Evolutionary conservation across 2,329 filamentous ascomycete species (phyloP).

Genomic region (Penicillium sp.): DNA sequence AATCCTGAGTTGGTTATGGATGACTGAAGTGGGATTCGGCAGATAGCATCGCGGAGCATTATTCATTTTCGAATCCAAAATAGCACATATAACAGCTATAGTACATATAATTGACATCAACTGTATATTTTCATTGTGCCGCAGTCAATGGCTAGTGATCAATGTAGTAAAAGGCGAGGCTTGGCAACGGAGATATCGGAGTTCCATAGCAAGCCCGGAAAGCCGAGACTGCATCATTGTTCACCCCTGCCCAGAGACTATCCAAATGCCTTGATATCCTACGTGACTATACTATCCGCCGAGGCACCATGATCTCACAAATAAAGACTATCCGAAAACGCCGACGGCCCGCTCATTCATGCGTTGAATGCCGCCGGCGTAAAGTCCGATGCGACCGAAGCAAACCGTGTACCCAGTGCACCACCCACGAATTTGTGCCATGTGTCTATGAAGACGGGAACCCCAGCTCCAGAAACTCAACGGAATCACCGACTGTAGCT

Average conservation of each 20-base stretch:
- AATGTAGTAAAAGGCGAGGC: background rate
- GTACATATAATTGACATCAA: background rate
- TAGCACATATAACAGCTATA: background rate
- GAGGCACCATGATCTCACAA: too few species aligned
- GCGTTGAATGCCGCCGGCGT: slow-evolving; percentile 30
- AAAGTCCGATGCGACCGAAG: slow-evolving; percentile 33
- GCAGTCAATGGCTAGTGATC: background rate
- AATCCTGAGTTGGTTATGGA: slow-evolving; percentile 34
- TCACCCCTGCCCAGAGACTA: background rate
- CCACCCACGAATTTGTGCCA: slow-evolving; percentile 6
- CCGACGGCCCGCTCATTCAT: slow-evolving; percentile 9
- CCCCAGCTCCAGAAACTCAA: too few species aligned
- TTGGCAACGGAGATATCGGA: background rate
- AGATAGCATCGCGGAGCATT: too few species aligned
- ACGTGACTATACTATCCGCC: too few species aligned
- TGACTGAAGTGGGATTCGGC: background rate
- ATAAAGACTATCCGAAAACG: too few species aligned
- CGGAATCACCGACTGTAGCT: too few species aligned
- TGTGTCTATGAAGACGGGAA: slow-evolving; percentile 11
- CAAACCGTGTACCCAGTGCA: slow-evolving; percentile 25
- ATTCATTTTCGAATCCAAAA: background rate
- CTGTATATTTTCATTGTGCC: background rate
- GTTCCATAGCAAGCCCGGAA: background rate
- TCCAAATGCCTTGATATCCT: background rate
- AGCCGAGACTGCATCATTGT: background rate